Base-by-base conservation (phyloP, 176 grass and related monocot species). In the Paspalum notatum region DNA sequence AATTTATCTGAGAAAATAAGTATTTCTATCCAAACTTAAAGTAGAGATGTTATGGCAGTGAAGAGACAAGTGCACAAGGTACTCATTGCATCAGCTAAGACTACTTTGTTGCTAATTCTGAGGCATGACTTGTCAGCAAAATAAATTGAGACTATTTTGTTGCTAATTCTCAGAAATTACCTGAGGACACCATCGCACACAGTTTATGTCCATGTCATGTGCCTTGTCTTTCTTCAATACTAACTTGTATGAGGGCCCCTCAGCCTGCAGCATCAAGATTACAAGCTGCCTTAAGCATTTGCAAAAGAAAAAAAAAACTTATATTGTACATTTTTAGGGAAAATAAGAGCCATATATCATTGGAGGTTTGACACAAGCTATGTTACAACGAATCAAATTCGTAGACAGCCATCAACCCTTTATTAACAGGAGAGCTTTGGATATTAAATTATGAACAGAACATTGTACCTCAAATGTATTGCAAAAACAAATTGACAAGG, bases 141-240 rank as follows among this genome's bases (percentile, higher is more conserved):
- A 12, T 17, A 71, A 63, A 37, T 16, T 63, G 3, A 51, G 17
- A 62, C 4, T 22, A 47, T 54, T 46, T 65, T 66, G 27, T 77
- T 76, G 61, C 10, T 46, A 81, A 32, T 55, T 78, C 21, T 27
- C 39, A 43, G 24, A n/a, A 25, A 46, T 38, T 84, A 99, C 96
- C 96, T 95, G 93, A 59, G 92, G 92, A 88, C 91, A 91, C 96
- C 96, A 99, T 55, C 62, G 82, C 17, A 99, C 90, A 58, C 76
- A 91, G 63, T 99, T 99, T 83, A 99, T 84, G 85, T 99, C 96
- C 96, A 99, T 99, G 49, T 86, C 90, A 93, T 99, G 96, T 7
- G 96, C 92, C 68, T 95, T 99, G 71, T 95, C 86, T 86, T 93
- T 99, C 82, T 90, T 99, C 57, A 93, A 74, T 53, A 91, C 62